A percentile compares a stretch with the other conserved stretches of the same genome.
Conservation (phyloP, 108 stramenopile species). For the Discostella pseudostelligera region DNA sequence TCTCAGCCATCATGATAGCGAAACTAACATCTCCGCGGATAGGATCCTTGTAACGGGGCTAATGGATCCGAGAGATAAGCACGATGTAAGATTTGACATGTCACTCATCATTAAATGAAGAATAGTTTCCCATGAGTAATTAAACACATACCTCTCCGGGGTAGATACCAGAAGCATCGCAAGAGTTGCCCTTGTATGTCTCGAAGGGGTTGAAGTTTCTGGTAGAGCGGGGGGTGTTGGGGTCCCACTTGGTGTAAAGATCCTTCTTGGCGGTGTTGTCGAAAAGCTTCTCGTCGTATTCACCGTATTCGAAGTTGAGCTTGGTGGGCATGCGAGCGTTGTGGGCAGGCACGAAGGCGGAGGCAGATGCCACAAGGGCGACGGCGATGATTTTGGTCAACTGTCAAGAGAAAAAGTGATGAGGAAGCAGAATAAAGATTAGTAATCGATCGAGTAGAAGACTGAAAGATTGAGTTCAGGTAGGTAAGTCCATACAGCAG, state of each 20-base stretch:
- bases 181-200: constrained; percentile 68
- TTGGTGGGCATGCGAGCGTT: constrained; percentile 49
- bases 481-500: no score
- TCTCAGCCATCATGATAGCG: constrained; percentile 79
- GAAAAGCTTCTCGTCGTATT: constrained; percentile 86
- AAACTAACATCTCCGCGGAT: constrained; percentile 80
- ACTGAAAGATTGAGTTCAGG: not conserved
- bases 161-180: constrained; percentile 80
- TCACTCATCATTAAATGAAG: no score
- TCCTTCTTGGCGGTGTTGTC: constrained; percentile 83
- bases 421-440: not conserved
- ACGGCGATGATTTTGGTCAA: constrained; percentile 38
- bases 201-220: constrained; percentile 96
- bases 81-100: no score
- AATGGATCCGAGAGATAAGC: no score
- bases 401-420: constrained; percentile 12
- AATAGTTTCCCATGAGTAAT: no score
- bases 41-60: constrained; percentile 89
- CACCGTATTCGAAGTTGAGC: constrained; percentile 64
- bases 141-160: constrained; percentile 65
- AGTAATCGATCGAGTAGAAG: not conserved
- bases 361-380: constrained; percentile 49
- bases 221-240: constrained; percentile 69
- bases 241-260: constrained; percentile 82
- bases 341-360: constrained; percentile 44